Conservation (phyloP, 768 basidiomycete genomes). For the Rhodotorula taiwanensis region DNA sequence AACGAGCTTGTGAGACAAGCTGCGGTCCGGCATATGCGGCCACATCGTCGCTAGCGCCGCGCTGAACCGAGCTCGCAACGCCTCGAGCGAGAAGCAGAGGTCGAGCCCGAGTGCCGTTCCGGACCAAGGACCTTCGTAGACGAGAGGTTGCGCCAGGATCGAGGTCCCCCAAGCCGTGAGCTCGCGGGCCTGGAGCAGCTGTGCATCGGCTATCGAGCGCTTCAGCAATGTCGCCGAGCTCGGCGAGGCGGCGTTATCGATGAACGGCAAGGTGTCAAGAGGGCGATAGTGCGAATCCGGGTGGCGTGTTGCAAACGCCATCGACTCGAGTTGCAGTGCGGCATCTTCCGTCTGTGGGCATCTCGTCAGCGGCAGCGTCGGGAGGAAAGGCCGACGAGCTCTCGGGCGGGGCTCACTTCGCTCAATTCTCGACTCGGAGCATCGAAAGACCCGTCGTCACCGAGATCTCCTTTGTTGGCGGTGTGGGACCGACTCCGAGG, state of each 20-base stretch:
- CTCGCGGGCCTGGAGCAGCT: background rate
- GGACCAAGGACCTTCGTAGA: constrained; percentile 20
- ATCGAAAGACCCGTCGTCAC: background rate
- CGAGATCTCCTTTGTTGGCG: background rate
- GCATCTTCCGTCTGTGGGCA: constrained; percentile 29
- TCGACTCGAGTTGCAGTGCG: constrained; percentile 26
- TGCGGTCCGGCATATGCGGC: constrained; percentile 4
- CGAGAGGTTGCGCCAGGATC: constrained; percentile 17
- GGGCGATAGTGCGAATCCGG: constrained; percentile 15
- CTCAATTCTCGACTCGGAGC: background rate
- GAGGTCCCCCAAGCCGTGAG: constrained; percentile 16
- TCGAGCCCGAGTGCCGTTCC: constrained; percentile 11
- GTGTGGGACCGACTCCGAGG: background rate
- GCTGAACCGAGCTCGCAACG: background rate
- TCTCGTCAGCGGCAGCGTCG: background rate
- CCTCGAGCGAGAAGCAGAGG: constrained; percentile 4
- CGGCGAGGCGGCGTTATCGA: constrained; percentile 19
- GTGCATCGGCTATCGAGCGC: background rate
- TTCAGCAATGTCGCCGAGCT: background rate
- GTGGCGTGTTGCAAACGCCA: constrained; percentile 16
- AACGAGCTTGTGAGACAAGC: constrained; percentile 1
- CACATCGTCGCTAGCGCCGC: background rate
- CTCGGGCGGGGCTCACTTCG: background rate
- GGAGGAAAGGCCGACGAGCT: background rate
- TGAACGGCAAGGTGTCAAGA: constrained; percentile 23